phyloP scores from a whole-genome alignment of 441 rosid species.

The Dalechampia spathulata region DNA sequence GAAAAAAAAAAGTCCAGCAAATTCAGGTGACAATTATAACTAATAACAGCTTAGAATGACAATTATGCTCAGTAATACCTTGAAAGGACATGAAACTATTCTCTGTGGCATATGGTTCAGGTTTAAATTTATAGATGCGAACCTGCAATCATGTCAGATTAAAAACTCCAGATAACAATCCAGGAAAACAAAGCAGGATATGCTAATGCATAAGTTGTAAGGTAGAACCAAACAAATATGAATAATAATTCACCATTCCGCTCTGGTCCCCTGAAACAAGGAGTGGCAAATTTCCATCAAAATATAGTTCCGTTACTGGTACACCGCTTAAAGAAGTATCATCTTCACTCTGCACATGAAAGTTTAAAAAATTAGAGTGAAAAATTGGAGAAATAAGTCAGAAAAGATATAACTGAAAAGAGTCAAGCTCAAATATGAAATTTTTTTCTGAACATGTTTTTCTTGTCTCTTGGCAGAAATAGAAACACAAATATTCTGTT shows the following conservation, averaged over 20 bases:
- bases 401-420: background rate
- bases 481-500: background rate
- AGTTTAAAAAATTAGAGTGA: conserved; percentile 2
- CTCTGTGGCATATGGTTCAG: conserved; percentile 64
- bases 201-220: background rate
- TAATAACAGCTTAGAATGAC: background rate
- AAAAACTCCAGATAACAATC: conserved; percentile 9
- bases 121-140: conserved; percentile 65
- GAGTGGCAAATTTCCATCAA: conserved; percentile 43
- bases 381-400: background rate
- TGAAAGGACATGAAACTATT: conserved; percentile 57
- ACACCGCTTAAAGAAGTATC: conserved; percentile 58
- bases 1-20: too few relatives aligned
- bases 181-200: conserved; percentile 1
- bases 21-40: background rate
- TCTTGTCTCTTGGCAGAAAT: background rate
- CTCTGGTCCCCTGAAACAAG: conserved; percentile 79
- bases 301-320: conserved; percentile 59
- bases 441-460: background rate
- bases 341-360: conserved; percentile 62
- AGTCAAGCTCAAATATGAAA: background rate
- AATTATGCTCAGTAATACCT: conserved; percentile 27
- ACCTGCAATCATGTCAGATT: conserved; percentile 35
- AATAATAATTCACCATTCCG: conserved; percentile 56
- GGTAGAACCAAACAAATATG: conserved; percentile 3